Conservation (phyloP, 1,284 basidiomycete genomes). For the Taiwanofungus camphoratus region DNA sequence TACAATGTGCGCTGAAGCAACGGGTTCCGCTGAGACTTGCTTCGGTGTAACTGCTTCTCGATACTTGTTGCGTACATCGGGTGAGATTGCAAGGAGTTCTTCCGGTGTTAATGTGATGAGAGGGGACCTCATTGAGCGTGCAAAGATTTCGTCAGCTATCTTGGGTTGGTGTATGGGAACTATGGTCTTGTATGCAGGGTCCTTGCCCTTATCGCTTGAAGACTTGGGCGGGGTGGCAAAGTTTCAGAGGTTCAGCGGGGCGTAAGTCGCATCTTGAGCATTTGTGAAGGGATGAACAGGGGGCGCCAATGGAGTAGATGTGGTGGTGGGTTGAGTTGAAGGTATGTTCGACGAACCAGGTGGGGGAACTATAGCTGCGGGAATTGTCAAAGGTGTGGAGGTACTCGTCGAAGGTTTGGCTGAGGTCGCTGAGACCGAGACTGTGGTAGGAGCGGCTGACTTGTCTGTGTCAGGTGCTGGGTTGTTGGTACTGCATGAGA, state of each 20-base stretch:
- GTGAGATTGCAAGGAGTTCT: constrained; percentile 12
- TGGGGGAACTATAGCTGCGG: neutral
- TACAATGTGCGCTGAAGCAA: neutral
- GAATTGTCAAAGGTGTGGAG: neutral
- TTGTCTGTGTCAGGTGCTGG: neutral
- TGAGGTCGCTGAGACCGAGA: neutral
- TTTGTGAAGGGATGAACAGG: neutral
- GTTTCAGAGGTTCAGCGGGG: neutral
- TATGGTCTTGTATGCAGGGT: constrained; percentile 6
- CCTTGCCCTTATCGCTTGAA: neutral
- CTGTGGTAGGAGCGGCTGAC: neutral
- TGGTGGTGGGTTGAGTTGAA: neutral
- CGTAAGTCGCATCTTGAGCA: neutral
- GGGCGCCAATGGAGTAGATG: neutral
- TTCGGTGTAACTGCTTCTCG: constrained; percentile 1
- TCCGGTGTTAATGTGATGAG: constrained; percentile 9
- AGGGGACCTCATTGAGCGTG: constrained; percentile 8
- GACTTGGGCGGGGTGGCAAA: neutral
- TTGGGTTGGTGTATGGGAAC: constrained; percentile 10
- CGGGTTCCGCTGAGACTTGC: neutral
- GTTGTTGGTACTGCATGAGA: neutral
- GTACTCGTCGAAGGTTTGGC: neutral
- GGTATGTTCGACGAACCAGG: neutral
- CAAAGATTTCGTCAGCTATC: constrained; percentile 8
- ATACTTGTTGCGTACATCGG: constrained; percentile 5